Evolutionary conservation across 2,329 filamentous ascomycete species (phyloP).

Genomic region (Tricladium varicosporioides): DNA sequence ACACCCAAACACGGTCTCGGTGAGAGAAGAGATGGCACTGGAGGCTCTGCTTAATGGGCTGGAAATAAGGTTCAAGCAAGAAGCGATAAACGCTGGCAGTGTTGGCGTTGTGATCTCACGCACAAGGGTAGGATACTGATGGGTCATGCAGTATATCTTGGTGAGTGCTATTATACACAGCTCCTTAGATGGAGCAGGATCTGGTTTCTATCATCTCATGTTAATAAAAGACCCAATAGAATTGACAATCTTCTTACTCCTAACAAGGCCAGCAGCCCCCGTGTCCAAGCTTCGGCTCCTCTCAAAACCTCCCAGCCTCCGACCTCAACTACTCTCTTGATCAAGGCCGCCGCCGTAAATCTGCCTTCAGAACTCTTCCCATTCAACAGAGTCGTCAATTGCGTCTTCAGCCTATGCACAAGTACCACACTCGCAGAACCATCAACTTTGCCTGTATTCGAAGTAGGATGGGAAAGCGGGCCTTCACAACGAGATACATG

Average conservation of each 20-base stretch:
- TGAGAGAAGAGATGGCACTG: slow-evolving; percentile 47
- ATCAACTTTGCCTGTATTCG: slow-evolving; percentile 58
- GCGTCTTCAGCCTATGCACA: slow-evolving; percentile 78
- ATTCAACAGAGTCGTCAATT: slow-evolving; percentile 73
- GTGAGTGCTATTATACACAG: slow-evolving; percentile 74
- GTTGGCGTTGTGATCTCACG: slow-evolving; percentile 86
- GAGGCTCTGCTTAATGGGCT: slow-evolving; percentile 37
- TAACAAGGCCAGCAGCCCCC: slow-evolving; percentile 70
- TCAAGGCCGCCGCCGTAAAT: slow-evolving; percentile 73
- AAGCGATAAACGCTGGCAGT: slow-evolving; percentile 69
- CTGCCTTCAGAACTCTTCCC: slow-evolving; percentile 72
- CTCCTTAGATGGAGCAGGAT: slow-evolving; percentile 72
- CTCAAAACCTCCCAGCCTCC: slow-evolving; percentile 82
- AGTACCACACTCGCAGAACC: slow-evolving; percentile 65
- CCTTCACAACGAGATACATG: slow-evolving; percentile 56
- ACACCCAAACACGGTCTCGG: slow-evolving; percentile 69
- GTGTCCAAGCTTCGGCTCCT: slow-evolving; percentile 72
- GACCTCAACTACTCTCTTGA: slow-evolving; percentile 78
- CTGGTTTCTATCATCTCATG: slow-evolving; percentile 60
- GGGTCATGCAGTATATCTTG: slow-evolving; percentile 79
- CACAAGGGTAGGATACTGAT: slow-evolving; percentile 77
- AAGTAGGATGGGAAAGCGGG: slow-evolving; percentile 62
- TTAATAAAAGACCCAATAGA: too few relatives aligned
- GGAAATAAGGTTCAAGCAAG: slow-evolving; percentile 67
- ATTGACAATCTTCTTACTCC: slow-evolving; percentile 47